Conservation (phyloP, 768 basidiomycete genomes). For the Suillus occidentalis region DNA sequence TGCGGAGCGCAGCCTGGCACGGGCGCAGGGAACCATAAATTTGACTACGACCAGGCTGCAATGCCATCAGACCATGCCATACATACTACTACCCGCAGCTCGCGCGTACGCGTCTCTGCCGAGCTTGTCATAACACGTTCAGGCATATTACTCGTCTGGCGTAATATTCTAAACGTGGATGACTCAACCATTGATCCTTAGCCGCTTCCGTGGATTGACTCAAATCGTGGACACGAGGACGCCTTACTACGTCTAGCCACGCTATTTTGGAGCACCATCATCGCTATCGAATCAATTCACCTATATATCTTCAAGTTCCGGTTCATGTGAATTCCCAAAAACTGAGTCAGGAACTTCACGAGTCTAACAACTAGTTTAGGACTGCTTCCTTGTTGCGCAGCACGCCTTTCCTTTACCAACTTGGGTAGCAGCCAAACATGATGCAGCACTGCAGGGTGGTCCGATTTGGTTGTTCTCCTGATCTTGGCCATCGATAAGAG, state of each 20-base stretch:
- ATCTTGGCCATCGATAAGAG: constrained; percentile 4
- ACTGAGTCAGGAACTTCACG: not conserved
- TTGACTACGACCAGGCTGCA: not conserved
- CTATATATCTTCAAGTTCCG: not conserved
- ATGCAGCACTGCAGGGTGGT: not conserved
- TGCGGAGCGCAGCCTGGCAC: not conserved
- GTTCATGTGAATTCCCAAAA: not conserved
- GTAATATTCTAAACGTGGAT: constrained; percentile 3
- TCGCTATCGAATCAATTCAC: not conserved
- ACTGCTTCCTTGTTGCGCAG: not conserved
- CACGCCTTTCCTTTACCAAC: too few species aligned
- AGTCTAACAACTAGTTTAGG: constrained; percentile 1
- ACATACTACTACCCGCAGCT: not conserved
- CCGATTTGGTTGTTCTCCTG: not conserved
- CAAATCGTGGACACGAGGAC: constrained; percentile 1
- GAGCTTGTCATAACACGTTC: not conserved
- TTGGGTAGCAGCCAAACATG: not conserved
- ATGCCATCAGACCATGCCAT: not conserved
- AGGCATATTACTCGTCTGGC: not conserved
- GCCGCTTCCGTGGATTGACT: not conserved
- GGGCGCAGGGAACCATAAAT: not conserved
- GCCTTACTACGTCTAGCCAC: not conserved
- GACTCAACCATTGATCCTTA: not conserved
- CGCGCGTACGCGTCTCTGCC: not conserved
- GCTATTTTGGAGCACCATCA: not conserved